phyloP scores from a whole-genome alignment of 2,329 filamentous ascomycete species.

The Chalara sp. region DNA sequence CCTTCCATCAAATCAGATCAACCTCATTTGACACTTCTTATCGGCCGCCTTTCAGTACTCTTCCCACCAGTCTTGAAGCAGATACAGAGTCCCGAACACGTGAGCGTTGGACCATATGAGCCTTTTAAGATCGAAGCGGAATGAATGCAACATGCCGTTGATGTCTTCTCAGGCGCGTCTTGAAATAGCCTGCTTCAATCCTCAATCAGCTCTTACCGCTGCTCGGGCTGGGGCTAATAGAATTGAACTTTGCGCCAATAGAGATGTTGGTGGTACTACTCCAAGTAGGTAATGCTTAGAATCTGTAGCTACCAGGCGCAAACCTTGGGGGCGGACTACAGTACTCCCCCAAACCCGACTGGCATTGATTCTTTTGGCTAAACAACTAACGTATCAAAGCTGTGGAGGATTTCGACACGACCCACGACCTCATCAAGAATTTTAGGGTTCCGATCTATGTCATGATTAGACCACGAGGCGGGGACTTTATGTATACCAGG shows the following conservation, averaged over 20 bases:
- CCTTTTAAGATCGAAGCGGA: neutral
- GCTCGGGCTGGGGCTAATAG: constrained; percentile 37
- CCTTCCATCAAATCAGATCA: too few species aligned
- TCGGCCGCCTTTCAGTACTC: too few species aligned
- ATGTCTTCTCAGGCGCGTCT: constrained; percentile 15
- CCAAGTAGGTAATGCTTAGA: constrained; percentile 15
- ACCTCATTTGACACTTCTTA: too few species aligned
- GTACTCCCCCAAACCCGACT: neutral
- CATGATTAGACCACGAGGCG: constrained; percentile 45
- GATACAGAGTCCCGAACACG: too few species aligned
- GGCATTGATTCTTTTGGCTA: neutral
- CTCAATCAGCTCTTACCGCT: constrained; percentile 35
- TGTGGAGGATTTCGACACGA: neutral
- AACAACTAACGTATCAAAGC: neutral
- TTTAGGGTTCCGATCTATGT: constrained; percentile 37
- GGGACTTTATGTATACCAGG: constrained; percentile 36
- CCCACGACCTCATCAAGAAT: constrained; percentile 19
- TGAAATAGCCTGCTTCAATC: constrained; percentile 44
- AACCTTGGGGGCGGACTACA: constrained; percentile 7
- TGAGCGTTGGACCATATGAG: too few species aligned
- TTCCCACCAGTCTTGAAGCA: too few species aligned
- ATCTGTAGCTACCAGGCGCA: neutral
- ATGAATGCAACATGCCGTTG: neutral
- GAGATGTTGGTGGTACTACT: constrained; percentile 35
- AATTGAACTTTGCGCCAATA: constrained; percentile 42